Conservation (phyloP, 257 asterid genomes). For the Paulownia fortunei region DNA sequence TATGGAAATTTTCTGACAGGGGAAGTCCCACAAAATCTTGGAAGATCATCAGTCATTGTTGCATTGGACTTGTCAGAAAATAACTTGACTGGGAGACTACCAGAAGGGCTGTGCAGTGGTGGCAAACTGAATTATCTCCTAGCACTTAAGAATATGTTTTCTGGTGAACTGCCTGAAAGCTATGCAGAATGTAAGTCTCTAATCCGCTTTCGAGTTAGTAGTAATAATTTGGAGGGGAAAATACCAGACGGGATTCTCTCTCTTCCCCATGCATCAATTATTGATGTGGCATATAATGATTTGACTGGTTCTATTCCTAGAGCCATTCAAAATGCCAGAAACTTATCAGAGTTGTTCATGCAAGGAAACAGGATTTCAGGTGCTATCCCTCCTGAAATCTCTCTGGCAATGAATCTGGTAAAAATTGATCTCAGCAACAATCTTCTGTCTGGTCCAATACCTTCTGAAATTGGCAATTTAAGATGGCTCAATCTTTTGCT, state of each 20-base stretch:
- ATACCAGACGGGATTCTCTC: constrained; percentile 69
- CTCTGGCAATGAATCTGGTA: constrained; percentile 62
- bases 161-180: constrained; percentile 71
- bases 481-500: constrained; percentile 65
- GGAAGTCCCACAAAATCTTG: constrained; percentile 71
- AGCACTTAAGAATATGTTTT: constrained; percentile 61
- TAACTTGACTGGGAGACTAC: constrained; percentile 67
- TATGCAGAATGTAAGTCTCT: constrained; percentile 70
- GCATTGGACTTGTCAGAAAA: constrained; percentile 91
- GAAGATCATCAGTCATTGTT: constrained; percentile 54
- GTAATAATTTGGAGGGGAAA: constrained; percentile 63
- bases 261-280: constrained; percentile 73
- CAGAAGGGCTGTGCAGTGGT: constrained; percentile 66
- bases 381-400: constrained; percentile 66
- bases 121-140: constrained; percentile 78
- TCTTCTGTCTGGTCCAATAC: constrained; percentile 73
- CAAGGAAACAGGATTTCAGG: constrained; percentile 84
- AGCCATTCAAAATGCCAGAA: constrained; percentile 57
- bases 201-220: constrained; percentile 75
- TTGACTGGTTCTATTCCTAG: constrained; percentile 61
- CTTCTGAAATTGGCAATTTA: constrained; percentile 67
- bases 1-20: constrained; percentile 76
- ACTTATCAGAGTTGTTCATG: constrained; percentile 80
- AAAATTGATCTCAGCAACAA: constrained; percentile 82
- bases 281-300: constrained; percentile 66